A percentile compares a stretch with the other conserved stretches of the same genome.
Evolutionary conservation across 164 flowering plant genomes (phyloP).

Genomic region (Sextonia rubra): DNA sequence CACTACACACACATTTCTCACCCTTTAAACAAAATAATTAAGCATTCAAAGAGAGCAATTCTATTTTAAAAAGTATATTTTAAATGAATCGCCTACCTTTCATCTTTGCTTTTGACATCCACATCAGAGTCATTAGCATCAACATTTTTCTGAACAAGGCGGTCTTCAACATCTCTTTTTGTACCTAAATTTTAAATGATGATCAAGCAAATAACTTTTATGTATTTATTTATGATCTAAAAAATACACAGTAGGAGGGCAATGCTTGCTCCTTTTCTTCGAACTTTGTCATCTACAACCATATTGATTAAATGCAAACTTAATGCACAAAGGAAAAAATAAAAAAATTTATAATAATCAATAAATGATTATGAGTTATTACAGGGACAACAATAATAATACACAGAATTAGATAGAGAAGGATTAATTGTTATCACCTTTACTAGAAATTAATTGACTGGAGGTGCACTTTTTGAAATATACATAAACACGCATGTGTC

Average conservation of each 20-base stretch:
- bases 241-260: too few species aligned
- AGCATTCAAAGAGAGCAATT: neutral
- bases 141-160: constrained; percentile 63
- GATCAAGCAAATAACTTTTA: neutral
- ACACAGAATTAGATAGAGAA: too few species aligned
- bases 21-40: neutral
- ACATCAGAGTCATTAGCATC: constrained; percentile 98
- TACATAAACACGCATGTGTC: too few species aligned
- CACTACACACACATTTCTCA: constrained; percentile 4
- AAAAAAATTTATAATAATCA: constrained; percentile 1
- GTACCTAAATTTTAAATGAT: constrained; percentile 37
- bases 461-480: too few species aligned
- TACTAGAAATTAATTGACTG: too few species aligned
- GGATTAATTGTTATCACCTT: too few species aligned
- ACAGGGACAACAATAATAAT: too few species aligned
- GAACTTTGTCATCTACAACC: constrained; percentile 85
- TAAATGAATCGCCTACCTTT: constrained; percentile 36
- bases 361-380: neutral
- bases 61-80: neutral
- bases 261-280: too few species aligned
- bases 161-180: constrained; percentile 79
- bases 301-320: constrained; percentile 4
- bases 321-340: neutral
- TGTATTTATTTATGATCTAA: too few species aligned
- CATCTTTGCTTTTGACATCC: constrained; percentile 69